These are phyloP conservation scores for Cyamopsis tetragonoloba DNA, from an alignment of 306 rosid species.

Conservation along the genomic window DNA sequence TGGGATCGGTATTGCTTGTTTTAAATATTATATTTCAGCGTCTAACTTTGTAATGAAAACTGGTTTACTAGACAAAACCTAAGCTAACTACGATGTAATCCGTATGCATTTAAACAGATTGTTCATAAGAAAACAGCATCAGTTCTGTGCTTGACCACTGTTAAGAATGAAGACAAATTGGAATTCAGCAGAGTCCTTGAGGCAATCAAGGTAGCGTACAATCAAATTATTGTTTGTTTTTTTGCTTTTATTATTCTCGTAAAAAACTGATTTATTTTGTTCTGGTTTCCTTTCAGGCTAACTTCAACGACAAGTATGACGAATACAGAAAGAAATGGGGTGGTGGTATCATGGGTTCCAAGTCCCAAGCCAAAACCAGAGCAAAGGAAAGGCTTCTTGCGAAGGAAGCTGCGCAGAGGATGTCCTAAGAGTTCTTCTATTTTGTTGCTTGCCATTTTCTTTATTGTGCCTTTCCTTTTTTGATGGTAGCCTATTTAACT, in stretches of 20 bases:
- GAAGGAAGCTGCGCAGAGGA: slow-evolving; percentile 79
- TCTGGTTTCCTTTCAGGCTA: slow-evolving; percentile 42
- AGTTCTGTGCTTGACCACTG: slow-evolving; percentile 77
- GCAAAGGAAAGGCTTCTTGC: slow-evolving; percentile 72
- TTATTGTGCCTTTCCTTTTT: not conserved
- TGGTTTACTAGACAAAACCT: not conserved
- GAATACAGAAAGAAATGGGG: slow-evolving; percentile 85
- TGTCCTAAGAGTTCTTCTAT: slow-evolving; percentile 32
- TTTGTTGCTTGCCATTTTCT: not conserved
- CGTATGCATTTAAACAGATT: slow-evolving; percentile 35
- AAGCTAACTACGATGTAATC: not conserved
- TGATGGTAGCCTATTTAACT: not conserved
- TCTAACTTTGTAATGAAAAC: not conserved
- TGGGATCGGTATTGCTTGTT: slow-evolving; percentile 52
- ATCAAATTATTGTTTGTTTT: not conserved
- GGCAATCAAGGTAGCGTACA: slow-evolving; percentile 59
- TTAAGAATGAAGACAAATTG: slow-evolving; percentile 76
- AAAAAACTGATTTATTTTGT: not conserved
- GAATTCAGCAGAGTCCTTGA: slow-evolving; percentile 73
- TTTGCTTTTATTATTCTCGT: not conserved
- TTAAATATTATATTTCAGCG: not conserved
- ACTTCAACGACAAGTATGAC: slow-evolving; percentile 82
- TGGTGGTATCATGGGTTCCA: slow-evolving; percentile 88
- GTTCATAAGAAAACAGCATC: slow-evolving; percentile 78
- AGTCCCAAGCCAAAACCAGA: slow-evolving; percentile 75